These are phyloP conservation scores for Lepidium didymum DNA, from an alignment of 345 rosid genomes.

Conservation along the genomic window DNA sequence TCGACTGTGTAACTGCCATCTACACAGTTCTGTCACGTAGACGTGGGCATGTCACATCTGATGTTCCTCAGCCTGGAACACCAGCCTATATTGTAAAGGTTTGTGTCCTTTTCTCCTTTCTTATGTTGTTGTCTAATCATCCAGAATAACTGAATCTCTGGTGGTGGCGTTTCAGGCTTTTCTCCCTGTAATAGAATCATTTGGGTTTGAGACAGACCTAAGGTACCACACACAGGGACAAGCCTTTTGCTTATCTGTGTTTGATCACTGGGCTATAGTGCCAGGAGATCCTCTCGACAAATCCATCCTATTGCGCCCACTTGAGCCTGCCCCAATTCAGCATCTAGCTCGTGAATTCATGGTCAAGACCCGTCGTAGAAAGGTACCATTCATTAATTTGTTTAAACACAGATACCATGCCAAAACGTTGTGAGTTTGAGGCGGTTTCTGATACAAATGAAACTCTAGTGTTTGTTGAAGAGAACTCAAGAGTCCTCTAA, in stretches of 20 bases:
- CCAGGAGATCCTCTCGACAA: slow-evolving; percentile 97
- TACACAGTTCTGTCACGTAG: slow-evolving; percentile 89
- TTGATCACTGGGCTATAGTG: slow-evolving; percentile 91
- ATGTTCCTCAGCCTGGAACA: slow-evolving; percentile 97
- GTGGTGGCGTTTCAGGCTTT: slow-evolving; percentile 53
- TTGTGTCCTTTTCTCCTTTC: background rate
- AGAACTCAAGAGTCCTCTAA: no score
- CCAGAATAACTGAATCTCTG: background rate
- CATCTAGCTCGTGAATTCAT: slow-evolving; percentile 73
- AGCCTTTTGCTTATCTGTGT: slow-evolving; percentile 70
- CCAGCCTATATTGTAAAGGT: slow-evolving; percentile 97
- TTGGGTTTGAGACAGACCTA: slow-evolving; percentile 89
- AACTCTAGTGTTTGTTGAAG: background rate
- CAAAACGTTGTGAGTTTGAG: background rate
- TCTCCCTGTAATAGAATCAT: slow-evolving; percentile 80
- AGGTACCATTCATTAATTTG: slow-evolving; percentile 32
- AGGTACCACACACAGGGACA: slow-evolving; percentile 92
- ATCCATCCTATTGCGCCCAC: slow-evolving; percentile 73
- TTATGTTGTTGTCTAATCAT: background rate
- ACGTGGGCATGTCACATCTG: slow-evolving; percentile 96
- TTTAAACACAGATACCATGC: background rate
- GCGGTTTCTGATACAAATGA: background rate
- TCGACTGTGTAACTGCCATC: slow-evolving; percentile 91
- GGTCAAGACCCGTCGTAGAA: slow-evolving; percentile 61
- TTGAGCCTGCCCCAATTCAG: slow-evolving; percentile 86